phyloP scores from a whole-genome alignment of 1,284 basidiomycete genomes.

The Fomitopsis betulina region DNA sequence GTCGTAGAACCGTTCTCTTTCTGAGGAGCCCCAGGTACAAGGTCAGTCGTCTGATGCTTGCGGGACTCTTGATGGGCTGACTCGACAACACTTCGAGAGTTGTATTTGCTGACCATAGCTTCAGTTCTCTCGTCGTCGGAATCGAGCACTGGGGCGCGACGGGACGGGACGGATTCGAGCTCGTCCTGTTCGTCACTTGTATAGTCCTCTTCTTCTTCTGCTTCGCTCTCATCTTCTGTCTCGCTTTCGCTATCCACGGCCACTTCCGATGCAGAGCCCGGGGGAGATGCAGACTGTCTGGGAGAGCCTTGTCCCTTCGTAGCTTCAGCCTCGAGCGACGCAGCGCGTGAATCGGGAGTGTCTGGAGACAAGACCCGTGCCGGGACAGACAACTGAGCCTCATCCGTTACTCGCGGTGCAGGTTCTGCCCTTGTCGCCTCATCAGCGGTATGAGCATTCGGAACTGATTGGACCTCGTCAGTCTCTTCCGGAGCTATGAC shows the following conservation, averaged over 20 bases:
- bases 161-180: constrained; percentile 8
- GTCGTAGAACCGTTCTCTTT: background rate
- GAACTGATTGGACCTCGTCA: background rate
- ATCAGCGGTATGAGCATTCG: background rate
- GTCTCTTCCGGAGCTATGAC: background rate
- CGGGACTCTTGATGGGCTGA: too few relatives aligned
- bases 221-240: too few relatives aligned
- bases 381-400: background rate
- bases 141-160: constrained; percentile 8
- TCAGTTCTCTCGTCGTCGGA: constrained; percentile 19
- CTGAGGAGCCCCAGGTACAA: background rate
- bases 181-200: constrained; percentile 12
- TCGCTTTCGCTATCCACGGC: background rate
- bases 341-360: constrained; percentile 8
- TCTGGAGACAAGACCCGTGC: background rate
- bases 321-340: constrained; percentile 13
- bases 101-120: constrained; percentile 12
- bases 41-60: background rate
- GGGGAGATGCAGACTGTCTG: background rate
- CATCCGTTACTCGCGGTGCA: background rate
- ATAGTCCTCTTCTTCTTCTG: constrained; percentile 7
- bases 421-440: background rate
- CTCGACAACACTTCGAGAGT: background rate
- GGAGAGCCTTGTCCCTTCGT: constrained; percentile 1
- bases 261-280: background rate